These are phyloP conservation scores for Cladosporium sp. DNA, from an alignment of 2,329 filamentous ascomycete genomes.

Conservation along the genomic window DNA sequence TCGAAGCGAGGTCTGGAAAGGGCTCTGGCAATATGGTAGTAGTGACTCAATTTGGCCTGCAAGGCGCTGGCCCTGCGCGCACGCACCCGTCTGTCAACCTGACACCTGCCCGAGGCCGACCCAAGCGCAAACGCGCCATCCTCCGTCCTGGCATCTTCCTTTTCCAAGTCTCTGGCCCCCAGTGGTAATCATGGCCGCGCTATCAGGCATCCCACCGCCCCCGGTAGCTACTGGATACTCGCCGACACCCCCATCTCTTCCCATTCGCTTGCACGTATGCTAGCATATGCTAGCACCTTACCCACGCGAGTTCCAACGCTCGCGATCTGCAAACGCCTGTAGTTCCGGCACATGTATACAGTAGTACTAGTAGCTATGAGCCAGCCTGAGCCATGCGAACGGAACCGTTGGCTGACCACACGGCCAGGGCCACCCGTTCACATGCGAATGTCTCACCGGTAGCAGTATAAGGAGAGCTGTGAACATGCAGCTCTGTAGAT, in stretches of 20 bases:
- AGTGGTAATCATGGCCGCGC: background rate
- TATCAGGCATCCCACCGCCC: constrained; percentile 5
- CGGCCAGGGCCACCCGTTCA: background rate
- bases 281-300: background rate
- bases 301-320: constrained; percentile 15
- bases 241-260: constrained; percentile 11
- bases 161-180: background rate
- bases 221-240: background rate
- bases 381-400: constrained; percentile 1
- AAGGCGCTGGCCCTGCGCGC: constrained; percentile 5
- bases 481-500: constrained; percentile 2
- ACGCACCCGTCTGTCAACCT: background rate
- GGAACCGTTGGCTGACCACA: background rate
- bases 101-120: constrained; percentile 4
- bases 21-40: background rate
- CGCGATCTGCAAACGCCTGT: background rate
- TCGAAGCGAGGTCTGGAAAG: background rate
- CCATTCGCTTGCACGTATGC: constrained; percentile 1
- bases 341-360: constrained; percentile 8
- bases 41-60: background rate
- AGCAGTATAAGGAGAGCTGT: background rate
- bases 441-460: background rate
- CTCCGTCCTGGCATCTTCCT: background rate
- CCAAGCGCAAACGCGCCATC: background rate
- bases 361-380: background rate